These are phyloP conservation scores for Penicillium coffeae DNA, from an alignment of 495 filamentous ascomycete genomes.

Conservation along the genomic window DNA sequence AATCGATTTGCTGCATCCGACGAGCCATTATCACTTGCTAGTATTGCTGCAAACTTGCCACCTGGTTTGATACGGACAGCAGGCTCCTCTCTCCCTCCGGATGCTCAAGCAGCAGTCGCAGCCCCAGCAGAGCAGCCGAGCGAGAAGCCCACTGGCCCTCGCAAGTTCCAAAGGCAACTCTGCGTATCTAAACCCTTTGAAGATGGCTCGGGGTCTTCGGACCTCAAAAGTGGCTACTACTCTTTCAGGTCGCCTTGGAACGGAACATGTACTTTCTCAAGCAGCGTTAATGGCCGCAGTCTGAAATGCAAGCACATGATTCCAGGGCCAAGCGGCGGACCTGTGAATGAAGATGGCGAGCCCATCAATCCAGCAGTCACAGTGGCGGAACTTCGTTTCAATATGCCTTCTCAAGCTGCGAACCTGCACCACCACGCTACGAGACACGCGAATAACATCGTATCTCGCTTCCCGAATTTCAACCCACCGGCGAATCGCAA, in stretches of 20 bases:
- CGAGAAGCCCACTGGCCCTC: constrained; percentile 22
- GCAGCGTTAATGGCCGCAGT: constrained; percentile 66
- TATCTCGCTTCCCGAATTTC: constrained; percentile 8
- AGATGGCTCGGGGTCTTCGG: constrained; percentile 23
- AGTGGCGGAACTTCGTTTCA: constrained; percentile 85
- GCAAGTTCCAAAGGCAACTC: constrained; percentile 38
- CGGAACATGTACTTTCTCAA: constrained; percentile 76
- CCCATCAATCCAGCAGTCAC: constrained; percentile 39
- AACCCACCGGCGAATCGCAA: neutral
- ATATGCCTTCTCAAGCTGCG: constrained; percentile 58
- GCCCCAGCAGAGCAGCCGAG: constrained; percentile 7
- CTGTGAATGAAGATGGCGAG: constrained; percentile 13
- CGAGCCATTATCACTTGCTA: constrained; percentile 31
- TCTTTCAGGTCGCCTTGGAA: constrained; percentile 82
- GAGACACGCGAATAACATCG: constrained; percentile 18
- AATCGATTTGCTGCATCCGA: constrained; percentile 49
- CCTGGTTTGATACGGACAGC: constrained; percentile 14
- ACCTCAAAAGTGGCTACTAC: constrained; percentile 47
- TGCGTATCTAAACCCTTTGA: constrained; percentile 33
- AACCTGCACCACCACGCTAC: constrained; percentile 29
- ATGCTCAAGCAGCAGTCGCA: constrained; percentile 11
- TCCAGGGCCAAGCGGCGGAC: constrained; percentile 7
- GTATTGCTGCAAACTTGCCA: constrained; percentile 29
- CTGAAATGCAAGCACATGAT: constrained; percentile 74
- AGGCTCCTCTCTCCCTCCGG: constrained; percentile 10